phyloP scores from a whole-genome alignment of 345 rosid species.

The Salix udensis region DNA sequence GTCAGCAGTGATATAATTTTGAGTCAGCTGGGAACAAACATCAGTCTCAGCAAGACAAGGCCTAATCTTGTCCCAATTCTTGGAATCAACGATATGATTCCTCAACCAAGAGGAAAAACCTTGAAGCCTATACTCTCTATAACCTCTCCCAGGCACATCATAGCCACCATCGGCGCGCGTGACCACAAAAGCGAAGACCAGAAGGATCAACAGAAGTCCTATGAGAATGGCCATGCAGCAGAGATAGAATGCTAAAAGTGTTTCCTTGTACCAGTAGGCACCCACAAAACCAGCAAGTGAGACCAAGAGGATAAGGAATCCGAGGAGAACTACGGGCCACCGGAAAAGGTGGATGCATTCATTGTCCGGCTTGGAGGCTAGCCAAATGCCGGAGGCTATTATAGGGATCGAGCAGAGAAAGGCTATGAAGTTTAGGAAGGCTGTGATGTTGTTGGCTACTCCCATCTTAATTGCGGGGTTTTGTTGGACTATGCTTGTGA shows the following conservation, averaged over 20 bases:
- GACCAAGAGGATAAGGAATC: constrained; percentile 73
- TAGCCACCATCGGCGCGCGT: constrained; percentile 71
- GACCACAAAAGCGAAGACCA: constrained; percentile 75
- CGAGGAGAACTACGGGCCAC: constrained; percentile 84
- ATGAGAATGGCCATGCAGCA: constrained; percentile 88
- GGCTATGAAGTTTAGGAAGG: constrained; percentile 75
- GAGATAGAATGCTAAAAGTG: constrained; percentile 75
- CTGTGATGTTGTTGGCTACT: constrained; percentile 80
- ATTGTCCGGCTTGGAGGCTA: constrained; percentile 78
- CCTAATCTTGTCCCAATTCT: constrained; percentile 62
- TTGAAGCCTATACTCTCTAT: constrained; percentile 62
- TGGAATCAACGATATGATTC: constrained; percentile 51
- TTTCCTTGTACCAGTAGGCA: constrained; percentile 82
- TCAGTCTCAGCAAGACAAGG: constrained; percentile 65
- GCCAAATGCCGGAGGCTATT: constrained; percentile 83
- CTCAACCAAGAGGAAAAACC: constrained; percentile 73
- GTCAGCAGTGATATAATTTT: constrained; percentile 52
- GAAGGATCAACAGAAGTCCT: constrained; percentile 53
- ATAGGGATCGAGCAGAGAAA: constrained; percentile 84
- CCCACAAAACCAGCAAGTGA: constrained; percentile 82
- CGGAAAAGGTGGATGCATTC: constrained; percentile 68
- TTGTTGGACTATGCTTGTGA: background rate
- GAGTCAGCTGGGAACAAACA: constrained; percentile 58
- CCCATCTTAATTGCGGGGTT: constrained; percentile 44
- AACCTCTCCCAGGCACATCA: constrained; percentile 59